phyloP scores from a whole-genome alignment of 345 rosid species.

The Salix exigua region DNA sequence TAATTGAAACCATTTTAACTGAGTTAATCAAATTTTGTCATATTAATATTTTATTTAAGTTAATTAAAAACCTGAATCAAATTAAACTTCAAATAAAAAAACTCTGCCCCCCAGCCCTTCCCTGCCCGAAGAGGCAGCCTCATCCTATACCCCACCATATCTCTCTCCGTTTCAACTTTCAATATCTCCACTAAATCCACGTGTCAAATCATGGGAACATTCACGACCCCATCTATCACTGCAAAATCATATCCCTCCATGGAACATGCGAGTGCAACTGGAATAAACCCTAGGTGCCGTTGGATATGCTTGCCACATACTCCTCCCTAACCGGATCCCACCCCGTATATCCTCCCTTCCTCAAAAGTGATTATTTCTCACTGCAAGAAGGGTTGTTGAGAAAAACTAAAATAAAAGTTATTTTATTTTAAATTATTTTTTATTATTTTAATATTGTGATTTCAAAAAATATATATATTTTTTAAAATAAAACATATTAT shows the following conservation, averaged over 20 bases:
- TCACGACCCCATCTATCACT: neutral
- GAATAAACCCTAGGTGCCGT: slow-evolving; percentile 34
- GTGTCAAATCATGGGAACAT: neutral
- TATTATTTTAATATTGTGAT: too few relatives aligned
- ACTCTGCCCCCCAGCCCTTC: neutral
- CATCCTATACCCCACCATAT: neutral
- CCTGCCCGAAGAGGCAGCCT: neutral
- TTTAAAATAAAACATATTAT: too few relatives aligned
- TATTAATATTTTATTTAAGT: too few relatives aligned
- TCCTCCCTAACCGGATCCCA: neutral
- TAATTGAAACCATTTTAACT: too few relatives aligned
- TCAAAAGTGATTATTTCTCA: too few relatives aligned
- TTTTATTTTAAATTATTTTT: too few relatives aligned
- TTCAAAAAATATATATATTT: too few relatives aligned
- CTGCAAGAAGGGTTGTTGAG: too few relatives aligned
- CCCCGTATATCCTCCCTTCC: slow-evolving; percentile 29
- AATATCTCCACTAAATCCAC: neutral
- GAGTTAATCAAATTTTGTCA: too few relatives aligned
- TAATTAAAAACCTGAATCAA: too few relatives aligned
- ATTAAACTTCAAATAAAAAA: too few relatives aligned
- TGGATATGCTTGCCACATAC: slow-evolving; percentile 39
- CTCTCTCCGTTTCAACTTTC: neutral
- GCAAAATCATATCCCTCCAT: slow-evolving; percentile 19
- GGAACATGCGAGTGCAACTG: neutral
- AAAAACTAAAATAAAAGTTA: too few relatives aligned